These are phyloP conservation scores for Penicillium aurantiogriseum DNA, from an alignment of 2,329 filamentous ascomycete species.

Conservation along the genomic window DNA sequence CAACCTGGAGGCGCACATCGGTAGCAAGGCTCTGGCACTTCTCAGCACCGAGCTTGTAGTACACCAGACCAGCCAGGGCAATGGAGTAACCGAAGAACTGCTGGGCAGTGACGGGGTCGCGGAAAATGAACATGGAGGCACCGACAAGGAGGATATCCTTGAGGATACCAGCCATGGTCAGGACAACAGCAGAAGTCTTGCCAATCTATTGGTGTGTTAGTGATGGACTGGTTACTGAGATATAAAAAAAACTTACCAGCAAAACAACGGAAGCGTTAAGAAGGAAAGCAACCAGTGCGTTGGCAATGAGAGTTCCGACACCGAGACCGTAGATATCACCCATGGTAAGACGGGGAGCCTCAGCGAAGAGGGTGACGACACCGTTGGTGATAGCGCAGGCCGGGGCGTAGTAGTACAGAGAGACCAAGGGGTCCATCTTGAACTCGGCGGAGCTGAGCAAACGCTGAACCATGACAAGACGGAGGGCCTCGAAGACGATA, in stretches of 20 bases:
- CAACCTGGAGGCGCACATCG: conserved; percentile 41
- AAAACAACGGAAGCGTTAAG: conserved; percentile 79
- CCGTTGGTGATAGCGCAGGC: conserved; percentile 77
- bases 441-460: conserved; percentile 71
- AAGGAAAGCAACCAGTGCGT: conserved; percentile 72
- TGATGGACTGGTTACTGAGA: background rate
- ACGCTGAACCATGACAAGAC: conserved; percentile 78
- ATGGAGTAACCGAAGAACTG: conserved; percentile 74
- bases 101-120: conserved; percentile 64
- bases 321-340: conserved; percentile 70
- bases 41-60: conserved; percentile 61
- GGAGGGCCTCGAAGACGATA: conserved; percentile 73
- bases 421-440: conserved; percentile 85
- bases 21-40: conserved; percentile 54
- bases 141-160: conserved; percentile 79
- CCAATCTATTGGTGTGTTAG: conserved; percentile 55
- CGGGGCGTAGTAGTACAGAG: conserved; percentile 82
- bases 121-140: conserved; percentile 72
- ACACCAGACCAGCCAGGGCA: conserved; percentile 61
- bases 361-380: conserved; percentile 62
- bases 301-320: conserved; percentile 62
- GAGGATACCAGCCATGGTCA: conserved; percentile 77
- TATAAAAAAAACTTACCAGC: conserved; percentile 39
- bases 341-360: conserved; percentile 65
- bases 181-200: conserved; percentile 77